Conservation (phyloP, 1,139 yeast species). For the Magnusiomyces paraingens region DNA sequence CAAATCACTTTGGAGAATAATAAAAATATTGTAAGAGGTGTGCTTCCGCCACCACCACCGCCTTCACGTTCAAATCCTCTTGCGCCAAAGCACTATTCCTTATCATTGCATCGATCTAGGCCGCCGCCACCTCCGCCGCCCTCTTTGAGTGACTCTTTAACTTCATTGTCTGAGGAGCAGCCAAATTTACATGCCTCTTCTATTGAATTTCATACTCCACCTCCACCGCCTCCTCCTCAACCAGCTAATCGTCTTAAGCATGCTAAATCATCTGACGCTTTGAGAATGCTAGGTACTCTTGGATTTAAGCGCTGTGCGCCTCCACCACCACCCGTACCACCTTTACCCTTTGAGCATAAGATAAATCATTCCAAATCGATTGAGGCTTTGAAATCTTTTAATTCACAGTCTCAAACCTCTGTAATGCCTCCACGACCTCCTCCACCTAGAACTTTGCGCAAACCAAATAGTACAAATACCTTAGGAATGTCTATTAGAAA, state of each 20-base stretch:
- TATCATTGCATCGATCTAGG: slow-evolving; percentile 3
- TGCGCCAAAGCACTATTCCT: not conserved
- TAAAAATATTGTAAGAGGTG: too few species aligned
- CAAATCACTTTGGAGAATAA: too few species aligned
- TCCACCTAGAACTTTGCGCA: slow-evolving; percentile 8
- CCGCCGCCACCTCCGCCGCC: slow-evolving; percentile 2
- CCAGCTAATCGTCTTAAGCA: not conserved
- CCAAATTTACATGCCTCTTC: too few species aligned
- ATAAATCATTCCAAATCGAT: too few species aligned
- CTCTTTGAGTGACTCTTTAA: not conserved
- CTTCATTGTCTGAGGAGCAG: not conserved
- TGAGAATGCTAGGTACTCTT: not conserved
- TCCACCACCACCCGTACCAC: slow-evolving; percentile 1
- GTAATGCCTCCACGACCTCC: slow-evolving; percentile 12
- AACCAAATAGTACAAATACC: not conserved
- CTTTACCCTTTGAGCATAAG: not conserved
- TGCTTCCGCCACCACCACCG: slow-evolving; percentile 2
- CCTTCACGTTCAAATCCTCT: slow-evolving; percentile 3
- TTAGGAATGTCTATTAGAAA: slow-evolving; percentile 11
- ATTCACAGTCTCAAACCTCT: not conserved
- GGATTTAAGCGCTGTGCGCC: not conserved
- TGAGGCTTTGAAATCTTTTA: too few species aligned
- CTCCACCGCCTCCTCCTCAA: slow-evolving; percentile 3
- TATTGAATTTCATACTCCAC: not conserved
- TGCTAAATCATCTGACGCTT: slow-evolving; percentile 3